phyloP scores from a whole-genome alignment of 805 yeast genomes.

The Tetrapisispora pingtungensis region DNA sequence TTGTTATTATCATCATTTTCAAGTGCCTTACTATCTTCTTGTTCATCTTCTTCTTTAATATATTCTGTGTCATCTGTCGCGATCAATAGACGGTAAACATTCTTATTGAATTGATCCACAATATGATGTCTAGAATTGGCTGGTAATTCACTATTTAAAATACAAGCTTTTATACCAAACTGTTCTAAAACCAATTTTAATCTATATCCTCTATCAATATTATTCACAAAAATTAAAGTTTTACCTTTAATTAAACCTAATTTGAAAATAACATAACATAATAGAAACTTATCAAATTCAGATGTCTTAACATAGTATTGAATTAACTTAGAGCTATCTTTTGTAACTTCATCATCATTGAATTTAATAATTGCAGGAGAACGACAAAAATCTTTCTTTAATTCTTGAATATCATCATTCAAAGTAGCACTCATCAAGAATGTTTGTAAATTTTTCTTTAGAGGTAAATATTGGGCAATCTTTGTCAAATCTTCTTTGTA shows the following conservation, averaged over 20 bases:
- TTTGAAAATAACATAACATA: conserved; percentile 87
- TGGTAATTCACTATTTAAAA: conserved; percentile 87
- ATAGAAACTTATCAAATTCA: conserved; percentile 84
- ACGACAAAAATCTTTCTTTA: conserved; percentile 72
- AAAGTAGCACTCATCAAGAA: conserved; percentile 95
- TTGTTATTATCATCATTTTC: conserved; percentile 9
- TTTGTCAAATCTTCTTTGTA: conserved; percentile 73
- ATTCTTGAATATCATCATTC: conserved; percentile 69
- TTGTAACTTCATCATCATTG: conserved; percentile 53
- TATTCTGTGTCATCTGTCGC: conserved; percentile 87
- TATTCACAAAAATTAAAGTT: conserved; percentile 81
- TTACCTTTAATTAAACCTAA: conserved; percentile 83
- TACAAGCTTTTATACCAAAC: conserved; percentile 83
- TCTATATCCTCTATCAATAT: conserved; percentile 91
- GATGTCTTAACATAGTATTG: conserved; percentile 82
- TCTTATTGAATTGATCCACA: conserved; percentile 89
- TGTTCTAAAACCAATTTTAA: conserved; percentile 85
- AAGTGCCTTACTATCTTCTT: conserved; percentile 18
- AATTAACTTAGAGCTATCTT: conserved; percentile 48
- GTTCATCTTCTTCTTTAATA: conserved; percentile 41
- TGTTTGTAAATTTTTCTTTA: conserved; percentile 69
- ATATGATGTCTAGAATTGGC: conserved; percentile 87
- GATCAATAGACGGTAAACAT: conserved; percentile 73
- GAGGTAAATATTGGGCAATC: conserved; percentile 55
- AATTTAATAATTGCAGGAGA: conserved; percentile 72